phyloP scores from a whole-genome alignment of 129 eudicot genomes.

The Cynara cardunculus region DNA sequence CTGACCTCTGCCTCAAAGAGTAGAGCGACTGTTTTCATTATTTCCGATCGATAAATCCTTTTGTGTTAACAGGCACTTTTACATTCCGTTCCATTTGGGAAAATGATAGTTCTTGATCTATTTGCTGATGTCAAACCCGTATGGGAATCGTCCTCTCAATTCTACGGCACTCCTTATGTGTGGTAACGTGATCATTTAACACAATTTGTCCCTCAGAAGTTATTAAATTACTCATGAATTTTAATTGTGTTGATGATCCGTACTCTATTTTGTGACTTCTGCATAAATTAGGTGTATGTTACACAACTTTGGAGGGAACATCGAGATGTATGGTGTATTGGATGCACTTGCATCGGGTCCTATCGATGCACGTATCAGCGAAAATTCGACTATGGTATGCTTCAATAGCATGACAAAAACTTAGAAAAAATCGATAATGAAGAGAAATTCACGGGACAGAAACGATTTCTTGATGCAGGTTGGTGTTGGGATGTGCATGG shows the following conservation, averaged over 20 bases:
- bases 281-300: conserved; percentile 87
- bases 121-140: conserved; percentile 96
- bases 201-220: not conserved
- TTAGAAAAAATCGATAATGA: not conserved
- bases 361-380: conserved; percentile 72
- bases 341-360: conserved; percentile 92
- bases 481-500: conserved; percentile 99
- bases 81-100: conserved; percentile 95
- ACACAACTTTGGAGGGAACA: conserved; percentile 96
- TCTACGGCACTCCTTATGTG: conserved; percentile 91
- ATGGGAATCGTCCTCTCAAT: conserved; percentile 94
- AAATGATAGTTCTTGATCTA: conserved; percentile 97
- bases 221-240: not conserved
- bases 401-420: not conserved
- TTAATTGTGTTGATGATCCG: not conserved
- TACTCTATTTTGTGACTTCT: not conserved
- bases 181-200: conserved; percentile 45
- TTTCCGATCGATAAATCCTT: not conserved
- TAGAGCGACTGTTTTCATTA: not conserved
- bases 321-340: conserved; percentile 95
- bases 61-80: conserved; percentile 72
- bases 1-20: not conserved
- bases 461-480: conserved; percentile 35
- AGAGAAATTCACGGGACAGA: not conserved
- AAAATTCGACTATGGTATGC: conserved; percentile 90